These are phyloP conservation scores for Diaporthe capsici DNA, from an alignment of 2,329 filamentous ascomycete species.

Conservation along the genomic window DNA sequence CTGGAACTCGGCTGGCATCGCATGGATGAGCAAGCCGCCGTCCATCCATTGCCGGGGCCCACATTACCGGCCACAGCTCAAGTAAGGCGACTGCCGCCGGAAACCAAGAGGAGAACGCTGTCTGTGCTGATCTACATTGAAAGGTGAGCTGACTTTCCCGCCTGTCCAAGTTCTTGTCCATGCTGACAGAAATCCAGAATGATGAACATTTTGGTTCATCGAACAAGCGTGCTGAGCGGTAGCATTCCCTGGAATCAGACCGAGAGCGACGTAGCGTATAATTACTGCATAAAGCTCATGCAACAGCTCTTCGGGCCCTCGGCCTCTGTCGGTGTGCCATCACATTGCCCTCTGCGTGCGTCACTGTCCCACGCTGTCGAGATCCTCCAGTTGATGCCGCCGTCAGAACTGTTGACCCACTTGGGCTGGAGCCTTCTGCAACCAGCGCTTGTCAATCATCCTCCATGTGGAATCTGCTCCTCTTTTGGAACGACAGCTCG, in stretches of 20 bases:
- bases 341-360: conserved; percentile 13
- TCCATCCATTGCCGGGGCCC: conserved; percentile 2
- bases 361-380: conserved; percentile 13
- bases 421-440: conserved; percentile 28
- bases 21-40: conserved; percentile 15
- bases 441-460: conserved; percentile 18
- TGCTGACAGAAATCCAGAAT: neutral
- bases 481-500: conserved; percentile 24
- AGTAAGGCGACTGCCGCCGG: neutral
- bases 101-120: conserved; percentile 21
- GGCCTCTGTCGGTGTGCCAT: neutral
- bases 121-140: conserved; percentile 33
- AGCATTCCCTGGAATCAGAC: conserved; percentile 29
- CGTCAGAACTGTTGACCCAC: conserved; percentile 29
- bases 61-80: neutral
- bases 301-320: conserved; percentile 24
- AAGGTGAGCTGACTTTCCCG: neutral
- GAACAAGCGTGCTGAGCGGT: conserved; percentile 28
- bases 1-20: conserved; percentile 36
- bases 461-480: conserved; percentile 17
- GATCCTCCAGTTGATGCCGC: conserved; percentile 29
- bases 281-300: conserved; percentile 31
- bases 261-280: conserved; percentile 20
- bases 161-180: accelerated
- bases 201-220: conserved; percentile 30